Base-by-base conservation (phyloP, 805 yeast species). In the Myxozyma neglecta region DNA sequence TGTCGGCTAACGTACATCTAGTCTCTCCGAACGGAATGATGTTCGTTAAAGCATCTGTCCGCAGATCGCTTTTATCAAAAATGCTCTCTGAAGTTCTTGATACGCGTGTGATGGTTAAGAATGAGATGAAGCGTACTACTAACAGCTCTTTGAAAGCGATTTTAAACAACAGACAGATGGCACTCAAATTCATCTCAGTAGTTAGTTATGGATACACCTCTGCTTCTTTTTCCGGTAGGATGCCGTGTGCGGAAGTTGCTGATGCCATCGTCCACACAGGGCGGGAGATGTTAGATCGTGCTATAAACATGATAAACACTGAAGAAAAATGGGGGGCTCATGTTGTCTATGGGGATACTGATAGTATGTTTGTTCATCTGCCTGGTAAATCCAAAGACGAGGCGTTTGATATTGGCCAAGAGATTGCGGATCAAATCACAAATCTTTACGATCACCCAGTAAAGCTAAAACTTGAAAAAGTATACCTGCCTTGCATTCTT, bases 281-380 rank as follows among this genome's bases (percentile, higher is more conserved):
- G 0, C 78, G 98, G 57, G 97, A 93, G 73, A 87, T 90, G 0
- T 75, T 94, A 53, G 85, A 85, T 56, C 56, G 53, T 10, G 50
- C 97, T 0, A 85, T 90, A 34, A 80, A 81, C 1, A 70, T 81
- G 53, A 92, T 94, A 55, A 96, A 91, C 62, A 62, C 64, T 0
- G 76, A 81, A 14, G 72, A 76, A 1, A 71, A 78, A 29, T 89
- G 91, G 89, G 91, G 91, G 1, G 97, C 97, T 0, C 85, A 88
- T 69, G 97, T 94, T 0, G 97, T 93, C 0, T 94, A 94, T 72
- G 98, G 99, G 4, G 99, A 94, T 72, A 94, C 99, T 0, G 99
- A 94, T 74, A 89, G 97, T 45, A 74, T 94, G 58, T 94, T 94
- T 79, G 92, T 94, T 1, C 88, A 89, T 70, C 79, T 94, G 4